Percentiles rank a stretch among this genome's conserved stretches.
Conservation (phyloP, 331 rosid species). For the Malus hybrid region DNA sequence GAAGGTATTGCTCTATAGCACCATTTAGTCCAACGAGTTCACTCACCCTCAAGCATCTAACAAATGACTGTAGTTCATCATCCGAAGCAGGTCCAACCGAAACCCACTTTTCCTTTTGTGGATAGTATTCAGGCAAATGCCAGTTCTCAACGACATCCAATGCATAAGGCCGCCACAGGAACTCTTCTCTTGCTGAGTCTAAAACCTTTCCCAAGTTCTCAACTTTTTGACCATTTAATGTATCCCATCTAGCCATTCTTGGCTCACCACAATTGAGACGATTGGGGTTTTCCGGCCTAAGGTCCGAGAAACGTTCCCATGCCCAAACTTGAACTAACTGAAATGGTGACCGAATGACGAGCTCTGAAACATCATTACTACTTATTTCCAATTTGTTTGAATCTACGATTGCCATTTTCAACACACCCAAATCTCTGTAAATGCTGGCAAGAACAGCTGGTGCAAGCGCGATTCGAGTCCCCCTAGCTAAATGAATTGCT, state of each 20-base stretch:
- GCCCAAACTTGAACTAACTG: slow-evolving; percentile 30
- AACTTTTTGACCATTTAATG: neutral
- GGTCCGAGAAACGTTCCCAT: slow-evolving; percentile 21
- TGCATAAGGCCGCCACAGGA: slow-evolving; percentile 19
- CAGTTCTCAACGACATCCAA: neutral
- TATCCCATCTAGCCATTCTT: slow-evolving; percentile 17
- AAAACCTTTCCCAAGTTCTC: neutral
- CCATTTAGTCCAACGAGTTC: slow-evolving; percentile 10
- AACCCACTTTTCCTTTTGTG: slow-evolving; percentile 3
- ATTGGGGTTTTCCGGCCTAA: neutral
- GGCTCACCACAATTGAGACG: slow-evolving; percentile 2
- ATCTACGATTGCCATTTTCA: slow-evolving; percentile 9
- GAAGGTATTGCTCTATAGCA: slow-evolving; percentile 11
- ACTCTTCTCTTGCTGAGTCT: neutral
- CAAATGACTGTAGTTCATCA: slow-evolving; percentile 7
- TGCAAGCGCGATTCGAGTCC: no score
- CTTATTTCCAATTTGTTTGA: neutral
- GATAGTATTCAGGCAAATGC: neutral
- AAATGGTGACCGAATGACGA: slow-evolving; percentile 15
- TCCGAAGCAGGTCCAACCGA: neutral
- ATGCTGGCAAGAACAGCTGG: no score
- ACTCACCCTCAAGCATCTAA: slow-evolving; percentile 6
- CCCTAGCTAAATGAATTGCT: no score
- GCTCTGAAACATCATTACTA: neutral
- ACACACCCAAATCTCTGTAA: slow-evolving; percentile 24